Percentiles rank a stretch among this genome's conserved stretches.
Conservation (phyloP, 805 yeast genomes). For the Myxozyma geophila region DNA sequence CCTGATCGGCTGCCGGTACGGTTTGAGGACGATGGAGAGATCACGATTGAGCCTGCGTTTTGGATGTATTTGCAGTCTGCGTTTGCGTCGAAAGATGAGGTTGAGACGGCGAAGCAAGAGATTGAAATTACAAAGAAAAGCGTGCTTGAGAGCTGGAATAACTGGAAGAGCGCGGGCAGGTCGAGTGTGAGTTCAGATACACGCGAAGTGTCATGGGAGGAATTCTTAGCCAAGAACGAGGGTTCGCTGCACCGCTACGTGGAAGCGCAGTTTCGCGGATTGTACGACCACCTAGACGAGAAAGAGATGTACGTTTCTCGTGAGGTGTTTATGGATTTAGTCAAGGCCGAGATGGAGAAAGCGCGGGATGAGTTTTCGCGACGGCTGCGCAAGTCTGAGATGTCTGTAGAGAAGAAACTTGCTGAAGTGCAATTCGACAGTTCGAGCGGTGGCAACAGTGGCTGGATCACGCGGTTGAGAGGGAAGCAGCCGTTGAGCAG, state of each 20-base stretch:
- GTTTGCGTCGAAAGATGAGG: slow-evolving; percentile 18
- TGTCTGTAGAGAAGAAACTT: slow-evolving; percentile 13
- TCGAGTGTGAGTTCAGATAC: not conserved
- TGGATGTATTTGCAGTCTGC: slow-evolving; percentile 26
- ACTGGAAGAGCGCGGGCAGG: not conserved
- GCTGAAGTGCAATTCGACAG: not conserved
- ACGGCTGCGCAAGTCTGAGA: slow-evolving; percentile 15
- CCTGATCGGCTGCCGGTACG: slow-evolving; percentile 25
- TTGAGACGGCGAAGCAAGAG: slow-evolving; percentile 2
- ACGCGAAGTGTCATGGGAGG: slow-evolving; percentile 20
- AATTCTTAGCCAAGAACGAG: slow-evolving; percentile 25
- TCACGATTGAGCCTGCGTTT: slow-evolving; percentile 30
- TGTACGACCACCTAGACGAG: slow-evolving; percentile 14
- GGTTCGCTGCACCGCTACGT: slow-evolving; percentile 9
- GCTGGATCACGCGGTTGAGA: not conserved
- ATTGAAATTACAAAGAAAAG: not conserved
- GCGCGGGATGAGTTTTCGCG: slow-evolving; percentile 14
- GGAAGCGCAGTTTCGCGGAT: slow-evolving; percentile 20
- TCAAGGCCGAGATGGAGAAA: slow-evolving; percentile 18
- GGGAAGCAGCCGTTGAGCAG: not conserved
- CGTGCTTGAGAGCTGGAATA: not conserved
- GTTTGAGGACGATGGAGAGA: slow-evolving; percentile 16
- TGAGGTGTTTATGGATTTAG: slow-evolving; percentile 21
- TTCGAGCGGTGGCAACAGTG: not conserved
- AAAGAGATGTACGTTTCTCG: slow-evolving; percentile 16